Evolutionary conservation across 2,329 filamentous ascomycete species (phyloP).

Genomic region (Aspergillus cejpii): DNA sequence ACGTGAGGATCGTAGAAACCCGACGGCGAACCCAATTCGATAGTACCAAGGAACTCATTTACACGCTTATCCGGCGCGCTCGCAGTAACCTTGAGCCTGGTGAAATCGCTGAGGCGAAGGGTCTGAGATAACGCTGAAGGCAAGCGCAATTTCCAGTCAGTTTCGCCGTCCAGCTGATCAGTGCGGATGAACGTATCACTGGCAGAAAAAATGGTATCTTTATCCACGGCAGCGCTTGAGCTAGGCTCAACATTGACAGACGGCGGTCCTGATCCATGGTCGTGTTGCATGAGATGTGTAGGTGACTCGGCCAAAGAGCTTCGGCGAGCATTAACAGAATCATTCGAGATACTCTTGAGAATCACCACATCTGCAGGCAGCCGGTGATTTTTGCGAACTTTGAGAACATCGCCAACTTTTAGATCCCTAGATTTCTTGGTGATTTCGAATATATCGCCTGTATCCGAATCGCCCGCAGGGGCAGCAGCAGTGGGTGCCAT

Average conservation of each 20-base stretch:
- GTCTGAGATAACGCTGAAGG: constrained; percentile 79
- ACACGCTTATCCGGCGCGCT: constrained; percentile 90
- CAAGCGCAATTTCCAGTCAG: constrained; percentile 92
- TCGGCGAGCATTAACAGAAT: constrained; percentile 28
- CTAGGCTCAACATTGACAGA: constrained; percentile 8
- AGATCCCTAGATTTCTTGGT: constrained; percentile 79
- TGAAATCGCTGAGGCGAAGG: constrained; percentile 65
- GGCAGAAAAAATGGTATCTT: constrained; percentile 34
- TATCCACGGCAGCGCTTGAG: constrained; percentile 18
- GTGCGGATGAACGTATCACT: constrained; percentile 96
- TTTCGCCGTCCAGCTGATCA: constrained; percentile 95
- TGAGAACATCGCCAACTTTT: constrained; percentile 91
- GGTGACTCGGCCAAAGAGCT: constrained; percentile 19
- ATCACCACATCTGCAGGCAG: constrained; percentile 93
- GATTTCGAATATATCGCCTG: constrained; percentile 53
- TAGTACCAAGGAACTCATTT: constrained; percentile 87
- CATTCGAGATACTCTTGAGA: constrained; percentile 68
- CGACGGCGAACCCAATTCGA: constrained; percentile 62
- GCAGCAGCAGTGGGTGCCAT: constrained; percentile 4
- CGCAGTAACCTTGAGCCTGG: constrained; percentile 62
- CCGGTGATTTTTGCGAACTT: constrained; percentile 83
- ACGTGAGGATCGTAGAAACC: constrained; percentile 43
- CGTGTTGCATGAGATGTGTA: constrained; percentile 23
- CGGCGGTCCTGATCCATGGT: constrained; percentile 16
- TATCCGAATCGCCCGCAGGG: constrained; percentile 10